Percentiles rank a stretch among this genome's conserved stretches.
These are phyloP conservation scores for Circinella umbellata DNA, from an alignment of 371 early-diverging fungal genomes.

Conservation along the genomic window DNA sequence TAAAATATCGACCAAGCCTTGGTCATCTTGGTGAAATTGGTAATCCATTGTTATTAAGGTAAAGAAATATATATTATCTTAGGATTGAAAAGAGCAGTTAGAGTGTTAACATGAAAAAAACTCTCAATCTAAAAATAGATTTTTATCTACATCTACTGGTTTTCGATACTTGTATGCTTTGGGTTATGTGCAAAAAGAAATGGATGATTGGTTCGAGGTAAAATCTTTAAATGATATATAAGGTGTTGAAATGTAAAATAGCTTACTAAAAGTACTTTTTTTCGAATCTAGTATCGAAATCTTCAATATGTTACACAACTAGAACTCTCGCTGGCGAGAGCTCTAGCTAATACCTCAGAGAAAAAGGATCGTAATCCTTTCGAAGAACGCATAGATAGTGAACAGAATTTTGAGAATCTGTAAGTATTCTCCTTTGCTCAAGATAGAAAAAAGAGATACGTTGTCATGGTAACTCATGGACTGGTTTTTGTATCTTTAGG, in stretches of 20 bases:
- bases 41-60: constrained; percentile 69
- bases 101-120: background rate
- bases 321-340: constrained; percentile 76
- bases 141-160: constrained; percentile 76
- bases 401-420: constrained; percentile 49
- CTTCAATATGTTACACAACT: constrained; percentile 79
- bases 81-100: background rate
- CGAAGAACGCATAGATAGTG: constrained; percentile 55
- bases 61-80: constrained; percentile 12
- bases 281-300: constrained; percentile 65
- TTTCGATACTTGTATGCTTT: constrained; percentile 73
- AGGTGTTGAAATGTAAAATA: too few relatives aligned
- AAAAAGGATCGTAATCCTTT: constrained; percentile 48
- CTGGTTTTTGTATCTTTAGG: constrained; percentile 25
- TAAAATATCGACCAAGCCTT: constrained; percentile 71
- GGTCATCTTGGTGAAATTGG: constrained; percentile 79
- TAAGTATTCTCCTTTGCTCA: constrained; percentile 21
- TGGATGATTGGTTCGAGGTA: constrained; percentile 87
- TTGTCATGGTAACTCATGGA: too few relatives aligned
- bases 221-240: too few relatives aligned
- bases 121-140: constrained; percentile 28
- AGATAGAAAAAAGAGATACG: too few relatives aligned
- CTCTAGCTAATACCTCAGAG: constrained; percentile 56
- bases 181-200: constrained; percentile 78
- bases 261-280: background rate